phyloP scores from a whole-genome alignment of 75 land plant species.

The Gnetum montanum region DNA sequence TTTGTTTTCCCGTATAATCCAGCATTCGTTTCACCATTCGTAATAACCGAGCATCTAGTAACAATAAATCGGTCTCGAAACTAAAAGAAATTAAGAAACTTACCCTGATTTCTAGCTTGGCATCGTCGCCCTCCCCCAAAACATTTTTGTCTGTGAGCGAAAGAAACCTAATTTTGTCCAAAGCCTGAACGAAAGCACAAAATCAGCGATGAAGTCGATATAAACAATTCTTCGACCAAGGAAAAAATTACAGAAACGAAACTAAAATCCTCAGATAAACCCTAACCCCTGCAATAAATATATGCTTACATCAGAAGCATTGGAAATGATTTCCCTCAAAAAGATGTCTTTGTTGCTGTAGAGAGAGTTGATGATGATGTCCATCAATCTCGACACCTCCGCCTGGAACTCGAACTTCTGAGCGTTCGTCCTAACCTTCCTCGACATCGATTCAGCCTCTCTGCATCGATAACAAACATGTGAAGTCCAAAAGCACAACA shows the following conservation, averaged over 20 bases:
- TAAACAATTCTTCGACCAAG: neutral
- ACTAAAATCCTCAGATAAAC: no score
- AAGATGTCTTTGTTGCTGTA: conserved; percentile 98
- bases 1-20: no score
- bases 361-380: conserved; percentile 94
- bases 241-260: neutral
- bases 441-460: conserved; percentile 86
- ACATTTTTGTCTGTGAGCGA: conserved; percentile 86
- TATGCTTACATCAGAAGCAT: conserved; percentile 92
- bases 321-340: conserved; percentile 92
- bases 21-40: no score
- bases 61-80: no score
- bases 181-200: conserved; percentile 38
- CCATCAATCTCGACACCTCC: conserved; percentile 98
- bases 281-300: neutral
- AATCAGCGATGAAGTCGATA: neutral
- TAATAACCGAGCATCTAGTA: no score
- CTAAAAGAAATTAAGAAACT: no score
- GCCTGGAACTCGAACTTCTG: conserved; percentile 98
- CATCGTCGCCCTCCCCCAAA: conserved; percentile 89
- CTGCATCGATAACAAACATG: conserved; percentile 24
- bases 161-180: conserved; percentile 96
- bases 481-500: neutral
- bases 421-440: conserved; percentile 58
- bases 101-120: conserved; percentile 92